A percentile compares a stretch with the other conserved stretches of the same genome.
phyloP scores from a whole-genome alignment of 768 basidiomycete genomes.

The Tephrocybe rancida region DNA sequence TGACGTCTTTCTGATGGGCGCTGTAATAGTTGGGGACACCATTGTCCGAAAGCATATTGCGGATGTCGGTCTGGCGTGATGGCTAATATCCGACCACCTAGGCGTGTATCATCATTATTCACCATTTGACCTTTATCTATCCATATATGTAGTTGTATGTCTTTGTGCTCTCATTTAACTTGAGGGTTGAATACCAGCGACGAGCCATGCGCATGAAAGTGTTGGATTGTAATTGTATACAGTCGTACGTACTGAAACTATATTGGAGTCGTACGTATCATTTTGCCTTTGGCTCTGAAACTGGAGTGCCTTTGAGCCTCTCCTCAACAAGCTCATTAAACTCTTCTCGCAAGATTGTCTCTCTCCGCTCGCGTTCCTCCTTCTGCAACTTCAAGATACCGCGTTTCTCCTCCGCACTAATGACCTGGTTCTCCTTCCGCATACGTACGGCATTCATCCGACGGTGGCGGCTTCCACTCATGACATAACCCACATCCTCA shows the following conservation, averaged over 20 bases:
- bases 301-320: constrained; percentile 54
- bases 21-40: constrained; percentile 53
- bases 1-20: background rate
- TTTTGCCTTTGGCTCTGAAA: constrained; percentile 9
- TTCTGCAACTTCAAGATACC: constrained; percentile 93
- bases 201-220: too few species aligned
- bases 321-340: constrained; percentile 85
- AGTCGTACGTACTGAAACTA: too few species aligned
- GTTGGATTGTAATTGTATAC: too few species aligned
- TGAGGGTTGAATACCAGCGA: too few species aligned
- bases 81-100: background rate
- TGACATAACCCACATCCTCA: constrained; percentile 93
- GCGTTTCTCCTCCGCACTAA: constrained; percentile 97
- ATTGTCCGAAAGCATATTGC: constrained; percentile 65
- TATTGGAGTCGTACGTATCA: too few species aligned
- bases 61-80: constrained; percentile 42
- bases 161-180: background rate
- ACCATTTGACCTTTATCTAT: background rate
- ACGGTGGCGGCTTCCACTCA: constrained; percentile 93
- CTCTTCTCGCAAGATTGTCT: constrained; percentile 86
- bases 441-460: constrained; percentile 99
- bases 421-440: constrained; percentile 99
- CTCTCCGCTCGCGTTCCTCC: constrained; percentile 92
- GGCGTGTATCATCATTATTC: background rate
- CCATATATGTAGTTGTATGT: background rate